Evolutionary conservation across 2,329 filamentous ascomycete genomes (phyloP).

Genomic region (Coniochaeta sp.): DNA sequence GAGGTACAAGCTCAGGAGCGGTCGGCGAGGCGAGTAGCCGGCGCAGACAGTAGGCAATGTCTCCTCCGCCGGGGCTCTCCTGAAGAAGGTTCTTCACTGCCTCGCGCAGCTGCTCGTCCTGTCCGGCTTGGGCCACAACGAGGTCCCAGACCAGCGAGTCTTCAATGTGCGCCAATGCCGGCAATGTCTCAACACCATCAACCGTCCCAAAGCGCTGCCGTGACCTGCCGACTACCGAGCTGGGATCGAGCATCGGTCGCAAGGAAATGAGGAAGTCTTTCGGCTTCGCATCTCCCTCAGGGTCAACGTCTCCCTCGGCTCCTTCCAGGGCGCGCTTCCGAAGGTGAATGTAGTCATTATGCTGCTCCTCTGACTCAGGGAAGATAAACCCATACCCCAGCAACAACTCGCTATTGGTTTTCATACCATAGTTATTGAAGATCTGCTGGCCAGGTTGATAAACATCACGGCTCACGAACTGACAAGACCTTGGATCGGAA

Average conservation of each 20-base stretch:
- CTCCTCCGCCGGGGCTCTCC: conserved; percentile 17
- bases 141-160: conserved; percentile 46
- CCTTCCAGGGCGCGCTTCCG: conserved; percentile 31
- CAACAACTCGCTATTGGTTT: conserved; percentile 65
- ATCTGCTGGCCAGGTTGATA: conserved; percentile 47
- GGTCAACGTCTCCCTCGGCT: neutral
- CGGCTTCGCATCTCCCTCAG: conserved; percentile 15
- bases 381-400: conserved; percentile 57
- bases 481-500: conserved; percentile 28
- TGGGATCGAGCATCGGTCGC: conserved; percentile 36
- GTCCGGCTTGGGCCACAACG: conserved; percentile 17
- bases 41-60: conserved; percentile 6
- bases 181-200: conserved; percentile 18
- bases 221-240: conserved; percentile 37
- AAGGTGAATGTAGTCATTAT: conserved; percentile 54
- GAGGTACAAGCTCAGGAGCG: conserved; percentile 31
- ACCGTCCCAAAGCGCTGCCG: conserved; percentile 24
- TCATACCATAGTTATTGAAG: conserved; percentile 66
- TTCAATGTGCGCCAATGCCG: conserved; percentile 42
- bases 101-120: conserved; percentile 6
- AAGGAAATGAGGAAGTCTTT: conserved; percentile 45
- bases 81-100: conserved; percentile 5
- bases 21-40: conserved; percentile 26
- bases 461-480: conserved; percentile 30
- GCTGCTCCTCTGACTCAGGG: conserved; percentile 35